Percentiles rank a stretch among this genome's conserved stretches.
phyloP scores from a whole-genome alignment of 371 early-diverging fungal species.

The Mucor irregularis region DNA sequence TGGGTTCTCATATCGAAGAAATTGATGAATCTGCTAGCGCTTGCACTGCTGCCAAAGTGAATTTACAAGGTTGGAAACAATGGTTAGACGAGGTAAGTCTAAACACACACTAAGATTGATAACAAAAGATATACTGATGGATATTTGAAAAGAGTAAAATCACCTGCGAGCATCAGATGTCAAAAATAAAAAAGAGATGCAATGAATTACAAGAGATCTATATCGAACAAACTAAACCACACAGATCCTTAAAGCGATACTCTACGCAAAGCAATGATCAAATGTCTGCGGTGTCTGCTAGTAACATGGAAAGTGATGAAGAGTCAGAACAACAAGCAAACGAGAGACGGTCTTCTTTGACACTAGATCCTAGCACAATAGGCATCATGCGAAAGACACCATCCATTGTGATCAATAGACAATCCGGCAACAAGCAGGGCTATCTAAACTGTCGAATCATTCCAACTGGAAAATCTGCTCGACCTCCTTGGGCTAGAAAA shows the following conservation, averaged over 20 bases:
- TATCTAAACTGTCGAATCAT: conserved; percentile 29
- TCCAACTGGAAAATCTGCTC: conserved; percentile 27
- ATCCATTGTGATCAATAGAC: too few species aligned
- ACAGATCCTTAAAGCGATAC: conserved; percentile 35
- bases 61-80: conserved; percentile 39
- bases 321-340: neutral
- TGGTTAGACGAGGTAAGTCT: conserved; percentile 26
- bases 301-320: neutral
- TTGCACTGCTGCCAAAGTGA: conserved; percentile 22
- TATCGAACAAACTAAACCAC: conserved; percentile 37
- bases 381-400: neutral
- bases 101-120: neutral
- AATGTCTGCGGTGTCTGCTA: neutral
- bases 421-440: conserved; percentile 28
- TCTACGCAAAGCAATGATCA: conserved; percentile 1
- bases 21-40: conserved; percentile 28
- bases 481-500: conserved; percentile 50
- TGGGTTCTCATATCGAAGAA: conserved; percentile 35
- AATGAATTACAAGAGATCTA: conserved; percentile 27
- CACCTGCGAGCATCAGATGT: conserved; percentile 34
- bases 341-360: too few species aligned
- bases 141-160: conserved; percentile 28
- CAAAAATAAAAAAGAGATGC: conserved; percentile 28
- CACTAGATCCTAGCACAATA: neutral
- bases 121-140: too few species aligned